phyloP scores from a whole-genome alignment of 108 stramenopile genomes.

The Discostella pseudostelligera region DNA sequence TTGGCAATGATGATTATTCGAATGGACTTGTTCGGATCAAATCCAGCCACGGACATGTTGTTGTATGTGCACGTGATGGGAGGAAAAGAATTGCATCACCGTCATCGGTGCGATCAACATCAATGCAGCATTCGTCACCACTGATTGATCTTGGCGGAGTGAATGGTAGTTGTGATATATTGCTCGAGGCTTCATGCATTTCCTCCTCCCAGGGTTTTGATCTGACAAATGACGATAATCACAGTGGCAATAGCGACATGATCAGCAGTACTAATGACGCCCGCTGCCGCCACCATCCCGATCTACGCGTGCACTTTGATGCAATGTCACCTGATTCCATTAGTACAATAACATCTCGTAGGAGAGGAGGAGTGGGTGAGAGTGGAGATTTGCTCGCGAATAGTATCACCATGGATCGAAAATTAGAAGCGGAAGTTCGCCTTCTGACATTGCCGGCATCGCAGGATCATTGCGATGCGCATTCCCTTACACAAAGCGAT shows the following conservation, averaged over 20 bases:
- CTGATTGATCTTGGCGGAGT: constrained; percentile 83
- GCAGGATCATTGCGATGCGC: constrained; percentile 22
- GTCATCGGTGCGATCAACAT: not conserved
- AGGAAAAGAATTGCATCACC: not conserved
- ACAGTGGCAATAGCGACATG: not conserved
- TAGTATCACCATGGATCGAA: constrained; percentile 78
- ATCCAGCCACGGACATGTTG: constrained; percentile 70
- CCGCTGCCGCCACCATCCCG: constrained; percentile 17
- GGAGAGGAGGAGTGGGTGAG: constrained; percentile 16
- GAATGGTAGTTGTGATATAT: constrained; percentile 83
- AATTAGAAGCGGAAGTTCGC: constrained; percentile 77
- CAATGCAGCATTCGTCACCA: constrained; percentile 4
- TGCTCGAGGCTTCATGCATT: constrained; percentile 13
- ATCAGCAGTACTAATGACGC: not conserved
- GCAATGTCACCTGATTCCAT: constrained; percentile 69
- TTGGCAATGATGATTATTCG: constrained; percentile 4
- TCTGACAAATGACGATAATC: constrained; percentile 4
- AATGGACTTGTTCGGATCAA: constrained; percentile 67
- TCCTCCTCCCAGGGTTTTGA: not conserved
- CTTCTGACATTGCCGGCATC: constrained; percentile 44
- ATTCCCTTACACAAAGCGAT: constrained; percentile 24
- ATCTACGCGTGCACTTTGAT: constrained; percentile 72
- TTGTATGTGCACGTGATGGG: constrained; percentile 20
- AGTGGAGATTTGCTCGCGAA: constrained; percentile 3
- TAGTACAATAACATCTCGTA: constrained; percentile 56